Conservation (phyloP, 805 yeast species). For the Priceomyces castillae region DNA sequence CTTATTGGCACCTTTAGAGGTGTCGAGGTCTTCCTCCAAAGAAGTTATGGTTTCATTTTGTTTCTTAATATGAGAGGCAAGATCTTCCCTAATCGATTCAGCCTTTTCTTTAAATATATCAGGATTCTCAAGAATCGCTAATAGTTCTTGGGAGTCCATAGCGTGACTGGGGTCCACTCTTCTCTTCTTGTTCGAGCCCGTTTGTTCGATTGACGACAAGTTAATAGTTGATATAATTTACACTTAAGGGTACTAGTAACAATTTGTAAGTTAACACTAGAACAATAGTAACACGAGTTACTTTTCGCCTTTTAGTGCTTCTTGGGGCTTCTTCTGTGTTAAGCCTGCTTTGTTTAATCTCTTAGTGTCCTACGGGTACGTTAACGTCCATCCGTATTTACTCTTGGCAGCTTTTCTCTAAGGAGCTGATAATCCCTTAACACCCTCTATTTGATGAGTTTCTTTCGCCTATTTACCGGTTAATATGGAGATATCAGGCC, state of each 20-base stretch:
- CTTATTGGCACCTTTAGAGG: conserved; percentile 54
- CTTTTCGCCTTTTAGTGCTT: not conserved
- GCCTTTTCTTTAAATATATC: conserved; percentile 26
- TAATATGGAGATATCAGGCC: too few species aligned
- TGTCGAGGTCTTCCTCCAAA: conserved; percentile 30
- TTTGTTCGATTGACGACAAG: not conserved
- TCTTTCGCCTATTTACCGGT: too few species aligned
- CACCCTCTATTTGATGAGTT: too few species aligned
- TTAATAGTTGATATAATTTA: conserved; percentile 3
- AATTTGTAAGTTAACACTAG: not conserved
- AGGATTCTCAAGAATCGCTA: conserved; percentile 40
- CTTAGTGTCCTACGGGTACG: not conserved
- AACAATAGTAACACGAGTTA: not conserved
- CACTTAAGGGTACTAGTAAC: not conserved
- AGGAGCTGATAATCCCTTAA: not conserved
- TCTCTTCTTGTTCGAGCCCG: conserved; percentile 13
- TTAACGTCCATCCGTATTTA: not conserved
- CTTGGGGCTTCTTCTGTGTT: not conserved
- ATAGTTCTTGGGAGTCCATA: conserved; percentile 33
- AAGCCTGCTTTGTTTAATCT: not conserved
- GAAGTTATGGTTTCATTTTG: conserved; percentile 29
- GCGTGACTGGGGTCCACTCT: conserved; percentile 9
- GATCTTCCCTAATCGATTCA: conserved; percentile 28
- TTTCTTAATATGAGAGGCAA: conserved; percentile 25
- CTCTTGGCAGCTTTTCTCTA: not conserved